A percentile compares a stretch with the other conserved stretches of the same genome.
Evolutionary conservation across 2,329 filamentous ascomycete genomes (phyloP).

Genomic region (Venturia aucupariae): DNA sequence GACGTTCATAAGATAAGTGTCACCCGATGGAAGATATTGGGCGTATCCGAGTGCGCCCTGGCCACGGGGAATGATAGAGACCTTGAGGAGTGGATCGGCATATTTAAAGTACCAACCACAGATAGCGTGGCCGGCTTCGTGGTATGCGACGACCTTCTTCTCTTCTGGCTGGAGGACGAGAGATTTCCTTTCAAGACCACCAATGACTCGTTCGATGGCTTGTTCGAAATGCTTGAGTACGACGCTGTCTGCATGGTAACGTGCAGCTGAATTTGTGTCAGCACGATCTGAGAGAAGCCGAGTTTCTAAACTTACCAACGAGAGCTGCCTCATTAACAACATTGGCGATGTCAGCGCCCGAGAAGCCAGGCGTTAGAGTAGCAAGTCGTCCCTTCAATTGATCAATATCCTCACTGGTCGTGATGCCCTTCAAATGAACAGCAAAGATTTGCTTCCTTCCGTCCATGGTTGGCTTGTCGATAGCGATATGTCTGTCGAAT

Average conservation of each 20-base stretch:
- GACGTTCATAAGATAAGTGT: constrained; percentile 92
- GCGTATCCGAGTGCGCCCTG: constrained; percentile 91
- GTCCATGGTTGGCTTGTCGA: constrained; percentile 93
- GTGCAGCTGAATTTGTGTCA: constrained; percentile 58
- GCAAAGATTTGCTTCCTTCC: constrained; percentile 92
- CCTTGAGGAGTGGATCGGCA: constrained; percentile 95
- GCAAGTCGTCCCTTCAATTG: constrained; percentile 80
- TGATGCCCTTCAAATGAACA: constrained; percentile 90
- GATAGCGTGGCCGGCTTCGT: constrained; percentile 96
- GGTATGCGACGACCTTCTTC: constrained; percentile 93
- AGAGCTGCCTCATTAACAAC: constrained; percentile 96
- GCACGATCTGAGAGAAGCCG: constrained; percentile 19
- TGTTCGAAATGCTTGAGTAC: constrained; percentile 90
- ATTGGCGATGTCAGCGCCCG: constrained; percentile 96
- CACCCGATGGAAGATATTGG: constrained; percentile 85
- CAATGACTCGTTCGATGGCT: constrained; percentile 94
- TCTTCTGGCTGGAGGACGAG: constrained; percentile 86
- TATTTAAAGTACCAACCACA: constrained; percentile 97
- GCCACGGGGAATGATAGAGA: constrained; percentile 95
- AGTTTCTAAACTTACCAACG: constrained; percentile 66
- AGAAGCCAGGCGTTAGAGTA: constrained; percentile 90
- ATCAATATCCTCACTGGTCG: constrained; percentile 82
- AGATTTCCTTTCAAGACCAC: constrained; percentile 94
- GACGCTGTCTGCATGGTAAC: constrained; percentile 69
- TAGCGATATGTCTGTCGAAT: constrained; percentile 92